Evolutionary conservation across 2,329 filamentous ascomycete species (phyloP).

Genomic region (Zymoseptoria pseudotritici): DNA sequence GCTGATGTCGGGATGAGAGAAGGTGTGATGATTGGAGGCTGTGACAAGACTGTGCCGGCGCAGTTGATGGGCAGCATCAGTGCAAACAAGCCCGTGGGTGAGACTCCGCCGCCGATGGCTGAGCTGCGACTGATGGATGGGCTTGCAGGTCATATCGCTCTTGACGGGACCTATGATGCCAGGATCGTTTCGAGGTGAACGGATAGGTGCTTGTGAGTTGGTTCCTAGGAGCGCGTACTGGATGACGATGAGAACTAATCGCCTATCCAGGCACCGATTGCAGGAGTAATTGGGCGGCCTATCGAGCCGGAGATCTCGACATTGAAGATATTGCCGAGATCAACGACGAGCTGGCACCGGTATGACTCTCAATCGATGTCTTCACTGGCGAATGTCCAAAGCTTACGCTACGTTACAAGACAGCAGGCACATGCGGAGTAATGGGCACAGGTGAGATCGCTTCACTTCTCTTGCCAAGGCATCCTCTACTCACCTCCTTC

Average conservation of each 20-base stretch:
- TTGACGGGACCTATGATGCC: slow-evolving; percentile 72
- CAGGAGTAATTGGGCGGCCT: slow-evolving; percentile 65
- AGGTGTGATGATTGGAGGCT: slow-evolving; percentile 43
- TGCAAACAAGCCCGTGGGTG: slow-evolving; percentile 59
- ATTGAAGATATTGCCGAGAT: slow-evolving; percentile 64
- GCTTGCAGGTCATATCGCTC: slow-evolving; percentile 44
- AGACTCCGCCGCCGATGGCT: neutral
- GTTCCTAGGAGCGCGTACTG: too few species aligned
- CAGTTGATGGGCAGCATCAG: slow-evolving; percentile 71
- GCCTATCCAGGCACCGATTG: slow-evolving; percentile 51
- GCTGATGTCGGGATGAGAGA: neutral
- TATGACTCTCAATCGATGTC: neutral
- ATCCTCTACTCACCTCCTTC: neutral
- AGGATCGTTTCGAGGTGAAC: slow-evolving; percentile 55
- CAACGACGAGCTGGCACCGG: slow-evolving; percentile 67
- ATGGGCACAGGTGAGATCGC: slow-evolving; percentile 41
- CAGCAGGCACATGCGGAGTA: slow-evolving; percentile 47
- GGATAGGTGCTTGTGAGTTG: slow-evolving; percentile 56
- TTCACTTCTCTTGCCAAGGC: too few species aligned
- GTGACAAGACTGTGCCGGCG: slow-evolving; percentile 67
- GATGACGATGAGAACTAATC: too few species aligned
- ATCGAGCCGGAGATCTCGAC: slow-evolving; percentile 57
- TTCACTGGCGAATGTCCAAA: neutral
- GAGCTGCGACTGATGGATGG: neutral
- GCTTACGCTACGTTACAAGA: slow-evolving; percentile 11